A percentile compares a stretch with the other conserved stretches of the same genome.
phyloP scores from a whole-genome alignment of 352 stramenopile genomes.

The Pythium phragmitis region DNA sequence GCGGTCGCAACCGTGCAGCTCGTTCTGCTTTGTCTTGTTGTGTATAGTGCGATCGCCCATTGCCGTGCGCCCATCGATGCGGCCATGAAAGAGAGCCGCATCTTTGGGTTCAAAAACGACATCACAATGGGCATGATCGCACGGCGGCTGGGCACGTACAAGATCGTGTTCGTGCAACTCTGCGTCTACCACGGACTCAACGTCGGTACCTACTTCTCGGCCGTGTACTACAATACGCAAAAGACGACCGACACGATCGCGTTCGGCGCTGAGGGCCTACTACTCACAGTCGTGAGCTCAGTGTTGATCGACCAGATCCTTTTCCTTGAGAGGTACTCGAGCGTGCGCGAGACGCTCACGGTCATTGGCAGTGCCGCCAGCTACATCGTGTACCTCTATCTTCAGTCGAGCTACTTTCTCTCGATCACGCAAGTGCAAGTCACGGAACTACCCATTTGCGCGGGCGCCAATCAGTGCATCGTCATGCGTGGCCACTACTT shows the following conservation, averaged over 20 bases:
- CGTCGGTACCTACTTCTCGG: constrained; percentile 23
- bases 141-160: constrained; percentile 24
- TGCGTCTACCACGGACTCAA: constrained; percentile 26
- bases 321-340: constrained; percentile 27
- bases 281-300: constrained; percentile 24
- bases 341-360: constrained; percentile 20
- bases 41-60: constrained; percentile 24
- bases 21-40: constrained; percentile 20
- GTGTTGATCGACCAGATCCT: constrained; percentile 25
- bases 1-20: constrained; percentile 19
- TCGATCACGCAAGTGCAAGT: background rate
- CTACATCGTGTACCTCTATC: constrained; percentile 10
- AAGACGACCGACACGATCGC: constrained; percentile 28
- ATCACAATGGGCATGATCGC: constrained; percentile 29
- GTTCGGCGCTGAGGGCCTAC: constrained; percentile 20
- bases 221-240: constrained; percentile 25
- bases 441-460: too few species aligned
- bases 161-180: constrained; percentile 28
- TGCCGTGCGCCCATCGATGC: constrained; percentile 15
- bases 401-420: constrained; percentile 11
- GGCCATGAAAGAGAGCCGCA: constrained; percentile 5
- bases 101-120: constrained; percentile 24
- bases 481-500: constrained; percentile 5
- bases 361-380: constrained; percentile 12
- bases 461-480: constrained; percentile 17